phyloP scores from a whole-genome alignment of 441 rosid genomes.

The Aquilaria agallochum region DNA sequence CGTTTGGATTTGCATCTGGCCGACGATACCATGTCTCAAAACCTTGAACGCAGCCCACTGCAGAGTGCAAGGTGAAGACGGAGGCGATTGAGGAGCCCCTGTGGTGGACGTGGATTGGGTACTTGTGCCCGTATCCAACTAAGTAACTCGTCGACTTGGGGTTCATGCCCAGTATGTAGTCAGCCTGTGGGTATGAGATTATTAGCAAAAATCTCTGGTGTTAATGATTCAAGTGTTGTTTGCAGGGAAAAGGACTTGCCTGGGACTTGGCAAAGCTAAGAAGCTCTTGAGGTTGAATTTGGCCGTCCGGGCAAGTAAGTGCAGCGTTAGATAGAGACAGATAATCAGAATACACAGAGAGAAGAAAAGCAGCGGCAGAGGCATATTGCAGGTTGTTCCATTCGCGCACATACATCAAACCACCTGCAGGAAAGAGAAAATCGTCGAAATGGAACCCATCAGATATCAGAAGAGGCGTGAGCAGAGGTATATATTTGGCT shows the following conservation, averaged over 20 bases:
- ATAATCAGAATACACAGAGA: conserved; percentile 44
- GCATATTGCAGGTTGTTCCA: conserved; percentile 71
- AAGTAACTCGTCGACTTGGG: conserved; percentile 70
- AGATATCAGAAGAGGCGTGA: not conserved
- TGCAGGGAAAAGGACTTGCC: conserved; percentile 21
- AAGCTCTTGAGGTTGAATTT: conserved; percentile 36
- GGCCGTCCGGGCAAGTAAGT: conserved; percentile 47
- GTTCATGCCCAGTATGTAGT: conserved; percentile 82
- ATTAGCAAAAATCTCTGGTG: not conserved
- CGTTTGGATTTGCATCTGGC: conserved; percentile 62
- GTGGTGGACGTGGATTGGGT: conserved; percentile 74
- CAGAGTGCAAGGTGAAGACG: conserved; percentile 30
- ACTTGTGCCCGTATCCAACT: conserved; percentile 67
- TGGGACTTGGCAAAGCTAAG: conserved; percentile 52
- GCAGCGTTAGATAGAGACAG: conserved; percentile 42
- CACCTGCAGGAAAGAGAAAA: conserved; percentile 28
- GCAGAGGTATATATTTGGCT: not conserved
- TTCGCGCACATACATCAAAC: conserved; percentile 47
- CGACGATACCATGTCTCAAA: conserved; percentile 71
- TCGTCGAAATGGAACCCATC: not conserved
- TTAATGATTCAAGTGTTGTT: not conserved
- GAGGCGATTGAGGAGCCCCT: conserved; percentile 85
- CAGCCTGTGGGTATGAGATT: conserved; percentile 38
- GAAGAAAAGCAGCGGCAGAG: conserved; percentile 57
- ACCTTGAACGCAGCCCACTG: conserved; percentile 66